Base-by-base conservation (phyloP, 1,284 basidiomycete species). In the Tilletia caries region DNA sequence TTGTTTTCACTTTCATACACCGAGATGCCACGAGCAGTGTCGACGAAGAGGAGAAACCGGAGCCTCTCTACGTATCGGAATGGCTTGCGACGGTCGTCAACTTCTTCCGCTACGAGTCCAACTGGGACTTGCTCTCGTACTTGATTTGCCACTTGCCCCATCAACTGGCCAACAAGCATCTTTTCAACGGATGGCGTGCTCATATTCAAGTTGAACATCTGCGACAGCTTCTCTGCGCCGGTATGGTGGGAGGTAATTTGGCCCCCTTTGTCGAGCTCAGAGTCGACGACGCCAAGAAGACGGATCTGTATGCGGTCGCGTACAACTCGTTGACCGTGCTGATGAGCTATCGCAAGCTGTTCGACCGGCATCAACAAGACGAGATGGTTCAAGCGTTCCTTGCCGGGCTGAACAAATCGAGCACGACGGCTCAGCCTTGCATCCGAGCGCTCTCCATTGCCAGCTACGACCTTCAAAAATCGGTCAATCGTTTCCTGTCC, bases 121-220 rank as follows among this genome's bases (percentile, higher is more conserved):
- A 91, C 73, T 98, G 96, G 95, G 96, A 98, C 76, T 86, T 98
- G 43, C 86, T 98, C 18, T 93, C 93, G 2, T 98, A 96, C 79
- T 86, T 95, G 3, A 86, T 99, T 1, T 92, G 91, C 80, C 92
- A 95, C 84, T 87, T 99, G 1, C 95, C 96, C 0, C 87, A 90
- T 25, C 95, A 98, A 83, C 87, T 98, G 2, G 87, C 91, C 67
- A 98, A 98, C 87, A 98, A 97, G 84, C 93, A 98, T 80, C 88
- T 97, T 68, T 95, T 97, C 84, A 97, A 95, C 80, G 96, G 96
- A 0, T 91, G 91, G 0, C 89, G 89, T 67, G 90, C 91, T 13
- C 87, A 89, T 18, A 84, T 83, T 13, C 87, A 89, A 25, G 88
- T 96, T 25, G 85, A 88, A 12, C 86, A 85, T 64, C 84, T 98